Conservation (phyloP, 169 alveolate genomes). For the Perkinsus chesapeaki region DNA sequence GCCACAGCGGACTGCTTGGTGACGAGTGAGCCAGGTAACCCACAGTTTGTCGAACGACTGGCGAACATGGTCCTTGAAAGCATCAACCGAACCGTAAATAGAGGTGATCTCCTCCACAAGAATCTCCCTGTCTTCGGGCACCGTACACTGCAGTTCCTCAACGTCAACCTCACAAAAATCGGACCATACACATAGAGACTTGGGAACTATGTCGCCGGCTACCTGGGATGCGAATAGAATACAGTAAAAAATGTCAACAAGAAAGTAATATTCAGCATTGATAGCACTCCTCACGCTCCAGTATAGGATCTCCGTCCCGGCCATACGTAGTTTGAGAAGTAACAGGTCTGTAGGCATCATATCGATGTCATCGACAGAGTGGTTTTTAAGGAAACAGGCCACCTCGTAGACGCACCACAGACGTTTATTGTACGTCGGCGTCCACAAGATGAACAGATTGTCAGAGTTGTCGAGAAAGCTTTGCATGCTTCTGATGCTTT, state of each 20-base stretch:
- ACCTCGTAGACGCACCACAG: neutral
- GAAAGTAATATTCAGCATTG: neutral
- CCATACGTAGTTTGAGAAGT: neutral
- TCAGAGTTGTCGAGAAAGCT: neutral
- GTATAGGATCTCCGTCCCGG: neutral
- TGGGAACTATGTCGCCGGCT: neutral
- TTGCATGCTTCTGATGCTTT: neutral
- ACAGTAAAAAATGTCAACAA: neutral
- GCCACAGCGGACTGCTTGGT: neutral
- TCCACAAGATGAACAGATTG: neutral
- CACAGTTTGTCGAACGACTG: neutral
- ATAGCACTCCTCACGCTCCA: neutral
- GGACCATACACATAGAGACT: neutral
- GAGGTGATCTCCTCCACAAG: neutral
- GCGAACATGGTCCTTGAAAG: neutral
- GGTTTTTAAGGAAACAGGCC: neutral
- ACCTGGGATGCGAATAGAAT: neutral
- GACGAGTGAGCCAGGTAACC: neutral
- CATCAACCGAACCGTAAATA: neutral
- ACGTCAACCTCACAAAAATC: neutral
- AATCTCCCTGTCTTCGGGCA: neutral
- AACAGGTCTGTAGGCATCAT: neutral
- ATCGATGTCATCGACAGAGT: neutral
- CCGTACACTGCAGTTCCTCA: neutral
- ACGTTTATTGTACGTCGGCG: neutral